phyloP scores from a whole-genome alignment of 139 green algal species.

The Chlorella sp. region DNA sequence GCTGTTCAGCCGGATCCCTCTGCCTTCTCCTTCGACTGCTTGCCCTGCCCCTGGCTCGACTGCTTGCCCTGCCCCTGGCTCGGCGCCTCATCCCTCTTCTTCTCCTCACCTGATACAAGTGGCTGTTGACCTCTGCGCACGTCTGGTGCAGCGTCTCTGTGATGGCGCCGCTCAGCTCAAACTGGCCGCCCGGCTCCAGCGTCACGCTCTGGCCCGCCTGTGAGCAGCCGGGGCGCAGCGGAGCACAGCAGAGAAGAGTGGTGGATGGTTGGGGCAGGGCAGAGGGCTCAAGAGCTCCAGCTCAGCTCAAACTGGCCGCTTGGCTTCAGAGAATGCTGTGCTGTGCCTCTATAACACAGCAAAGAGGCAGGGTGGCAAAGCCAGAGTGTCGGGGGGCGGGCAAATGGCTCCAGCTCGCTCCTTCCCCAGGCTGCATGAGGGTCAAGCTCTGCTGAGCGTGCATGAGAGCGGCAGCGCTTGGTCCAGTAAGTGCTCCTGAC shows the following conservation, averaged over 20 bases:
- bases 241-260: not conserved
- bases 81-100: no score
- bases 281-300: not conserved
- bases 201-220: constrained; percentile 92
- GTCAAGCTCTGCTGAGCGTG: not conserved
- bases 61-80: no score
- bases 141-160: constrained; percentile 93
- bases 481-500: no score
- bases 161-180: constrained; percentile 96
- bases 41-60: no score
- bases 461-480: no score
- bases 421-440: not conserved
- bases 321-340: constrained; percentile 97
- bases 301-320: constrained; percentile 97
- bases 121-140: constrained; percentile 94
- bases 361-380: not conserved
- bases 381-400: no score
- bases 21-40: no score
- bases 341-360: constrained; percentile 57
- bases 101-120: constrained; percentile 80
- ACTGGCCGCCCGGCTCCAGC: constrained; percentile 97
- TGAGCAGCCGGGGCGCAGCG: constrained; percentile 25
- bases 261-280: not conserved
- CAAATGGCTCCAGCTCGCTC: not conserved
- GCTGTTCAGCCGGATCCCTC: no score